phyloP scores from a whole-genome alignment of 495 filamentous ascomycete species.

The Lindgomyces ingoldianus region DNA sequence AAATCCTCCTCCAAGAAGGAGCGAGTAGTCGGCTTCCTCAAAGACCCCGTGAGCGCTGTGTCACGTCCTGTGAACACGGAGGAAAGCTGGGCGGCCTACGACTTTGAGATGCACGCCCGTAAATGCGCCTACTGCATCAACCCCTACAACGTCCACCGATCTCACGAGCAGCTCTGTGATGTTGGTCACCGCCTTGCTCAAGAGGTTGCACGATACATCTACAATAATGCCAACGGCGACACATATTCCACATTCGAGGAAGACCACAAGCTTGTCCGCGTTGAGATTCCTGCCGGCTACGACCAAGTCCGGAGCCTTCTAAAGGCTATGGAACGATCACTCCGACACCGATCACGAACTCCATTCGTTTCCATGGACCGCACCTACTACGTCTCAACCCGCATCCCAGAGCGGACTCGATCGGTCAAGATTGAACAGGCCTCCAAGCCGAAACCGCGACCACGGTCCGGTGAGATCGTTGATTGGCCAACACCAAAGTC shows the following conservation, averaged over 20 bases:
- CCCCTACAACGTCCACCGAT: constrained; percentile 41
- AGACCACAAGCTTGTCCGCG: constrained; percentile 43
- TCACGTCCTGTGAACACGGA: constrained; percentile 36
- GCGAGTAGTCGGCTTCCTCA: constrained; percentile 31
- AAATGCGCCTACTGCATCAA: constrained; percentile 43
- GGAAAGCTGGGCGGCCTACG: constrained; percentile 45
- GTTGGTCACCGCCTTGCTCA: constrained; percentile 41
- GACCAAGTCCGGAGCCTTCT: constrained; percentile 41
- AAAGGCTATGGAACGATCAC: constrained; percentile 39
- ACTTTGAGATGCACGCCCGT: constrained; percentile 45
- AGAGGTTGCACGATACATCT: constrained; percentile 44
- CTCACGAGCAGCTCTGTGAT: constrained; percentile 39
- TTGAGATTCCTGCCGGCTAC: constrained; percentile 44
- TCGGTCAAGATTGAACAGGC: constrained; percentile 36
- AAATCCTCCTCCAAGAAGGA: constrained; percentile 31
- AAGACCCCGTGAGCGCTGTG: constrained; percentile 37
- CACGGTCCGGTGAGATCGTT: constrained; percentile 38
- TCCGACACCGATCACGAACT: constrained; percentile 30
- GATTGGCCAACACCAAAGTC: constrained; percentile 34
- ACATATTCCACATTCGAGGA: constrained; percentile 41
- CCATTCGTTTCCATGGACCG: constrained; percentile 44
- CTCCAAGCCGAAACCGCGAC: constrained; percentile 31
- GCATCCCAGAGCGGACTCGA: constrained; percentile 26
- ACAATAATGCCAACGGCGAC: constrained; percentile 38
- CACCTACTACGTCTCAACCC: constrained; percentile 38